Percentiles rank a stretch among this genome's conserved stretches.
phyloP scores from a whole-genome alignment of 306 rosid species.

The Fragaria iinumae region DNA sequence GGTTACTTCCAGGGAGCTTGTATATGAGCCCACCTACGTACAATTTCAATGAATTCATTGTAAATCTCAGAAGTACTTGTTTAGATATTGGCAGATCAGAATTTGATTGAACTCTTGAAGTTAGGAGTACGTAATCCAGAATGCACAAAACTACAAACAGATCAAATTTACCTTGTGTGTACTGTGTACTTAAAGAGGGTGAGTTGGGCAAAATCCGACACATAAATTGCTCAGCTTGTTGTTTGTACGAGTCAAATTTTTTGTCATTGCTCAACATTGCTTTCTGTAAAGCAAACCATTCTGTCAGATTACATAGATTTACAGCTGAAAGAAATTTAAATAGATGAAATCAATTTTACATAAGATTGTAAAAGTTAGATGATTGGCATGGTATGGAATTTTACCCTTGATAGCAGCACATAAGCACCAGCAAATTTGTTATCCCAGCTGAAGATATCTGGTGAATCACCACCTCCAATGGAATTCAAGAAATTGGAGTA shows the following conservation, averaged over 20 bases:
- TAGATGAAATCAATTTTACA: background rate
- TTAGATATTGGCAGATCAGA: background rate
- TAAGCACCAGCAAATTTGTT: conserved; percentile 91
- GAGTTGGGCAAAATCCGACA: conserved; percentile 86
- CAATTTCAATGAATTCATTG: conserved; percentile 11
- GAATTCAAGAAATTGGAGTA: conserved; percentile 60
- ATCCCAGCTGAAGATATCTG: conserved; percentile 95
- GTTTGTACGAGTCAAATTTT: conserved; percentile 57
- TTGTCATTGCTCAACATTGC: conserved; percentile 56
- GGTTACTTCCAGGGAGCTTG: conserved; percentile 75
- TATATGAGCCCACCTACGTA: conserved; percentile 68
- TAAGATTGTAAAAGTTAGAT: background rate
- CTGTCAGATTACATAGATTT: too few relatives aligned
- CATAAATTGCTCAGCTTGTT: conserved; percentile 81
- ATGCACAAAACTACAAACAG: too few relatives aligned
- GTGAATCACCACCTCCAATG: conserved; percentile 66
- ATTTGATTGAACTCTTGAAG: too few relatives aligned
- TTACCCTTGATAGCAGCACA: conserved; percentile 83
- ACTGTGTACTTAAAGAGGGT: conserved; percentile 77
- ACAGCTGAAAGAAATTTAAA: too few relatives aligned
- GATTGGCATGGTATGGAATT: background rate
- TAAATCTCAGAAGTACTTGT: too few relatives aligned
- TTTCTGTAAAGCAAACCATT: conserved; percentile 39
- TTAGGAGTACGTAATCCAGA: too few relatives aligned
- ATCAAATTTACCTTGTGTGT: conserved; percentile 67